phyloP scores from a whole-genome alignment of 371 early-diverging fungal species.

The Zychaea mexicana region DNA sequence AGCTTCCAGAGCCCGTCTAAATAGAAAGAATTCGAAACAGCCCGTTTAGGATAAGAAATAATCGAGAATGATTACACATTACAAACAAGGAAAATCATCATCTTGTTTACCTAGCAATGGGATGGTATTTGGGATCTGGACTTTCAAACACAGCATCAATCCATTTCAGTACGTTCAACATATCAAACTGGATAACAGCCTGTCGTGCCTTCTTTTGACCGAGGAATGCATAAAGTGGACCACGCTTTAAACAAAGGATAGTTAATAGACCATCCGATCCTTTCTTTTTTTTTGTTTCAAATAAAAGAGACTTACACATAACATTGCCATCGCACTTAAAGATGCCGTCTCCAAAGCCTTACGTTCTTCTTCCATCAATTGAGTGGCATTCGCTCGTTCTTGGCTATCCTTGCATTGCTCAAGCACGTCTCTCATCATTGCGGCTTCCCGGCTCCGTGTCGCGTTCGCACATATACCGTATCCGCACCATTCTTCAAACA shows the following conservation, averaged over 20 bases:
- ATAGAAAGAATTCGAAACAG: not conserved
- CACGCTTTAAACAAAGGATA: constrained; percentile 49
- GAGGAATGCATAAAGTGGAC: constrained; percentile 68
- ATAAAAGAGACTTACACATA: constrained; percentile 65
- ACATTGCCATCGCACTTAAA: constrained; percentile 84
- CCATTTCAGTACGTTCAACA: constrained; percentile 62
- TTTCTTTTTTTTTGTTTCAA: not conserved
- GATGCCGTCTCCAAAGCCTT: constrained; percentile 78
- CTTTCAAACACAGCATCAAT: constrained; percentile 71
- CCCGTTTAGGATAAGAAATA: too few relatives aligned
- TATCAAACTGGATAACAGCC: constrained; percentile 60
- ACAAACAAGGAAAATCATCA: too few relatives aligned
- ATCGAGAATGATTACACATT: too few relatives aligned
- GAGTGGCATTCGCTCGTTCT: constrained; percentile 65
- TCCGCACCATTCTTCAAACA: constrained; percentile 95
- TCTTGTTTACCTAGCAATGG: constrained; percentile 40
- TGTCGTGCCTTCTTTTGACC: constrained; percentile 64
- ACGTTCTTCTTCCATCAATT: constrained; percentile 78
- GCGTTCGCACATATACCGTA: constrained; percentile 69
- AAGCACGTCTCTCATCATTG: constrained; percentile 73
- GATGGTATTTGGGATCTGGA: constrained; percentile 50
- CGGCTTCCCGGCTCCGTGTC: constrained; percentile 72
- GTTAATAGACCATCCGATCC: not conserved
- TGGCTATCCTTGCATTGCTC: constrained; percentile 75
- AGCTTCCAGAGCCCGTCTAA: constrained; percentile 62